Evolutionary conservation across 805 yeast species (phyloP).

Genomic region (Kazachstania kunashirensis): DNA sequence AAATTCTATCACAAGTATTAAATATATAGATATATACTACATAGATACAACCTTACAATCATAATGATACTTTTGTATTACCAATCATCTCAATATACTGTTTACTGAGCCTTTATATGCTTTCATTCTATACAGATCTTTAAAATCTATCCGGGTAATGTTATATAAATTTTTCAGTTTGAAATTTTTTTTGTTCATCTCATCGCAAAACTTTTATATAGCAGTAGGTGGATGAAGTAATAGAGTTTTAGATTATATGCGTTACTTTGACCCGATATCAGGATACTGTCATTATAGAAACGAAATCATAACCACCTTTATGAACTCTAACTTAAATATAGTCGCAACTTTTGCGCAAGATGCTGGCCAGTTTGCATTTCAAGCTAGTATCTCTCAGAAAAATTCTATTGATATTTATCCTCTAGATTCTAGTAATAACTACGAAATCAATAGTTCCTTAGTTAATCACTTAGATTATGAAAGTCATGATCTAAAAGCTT

Average conservation of each 20-base stretch:
- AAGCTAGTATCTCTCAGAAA: conserved; percentile 27
- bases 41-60: no score
- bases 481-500: conserved; percentile 20
- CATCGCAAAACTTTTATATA: conserved; percentile 5
- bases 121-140: no score
- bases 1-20: conserved; percentile 13
- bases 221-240: no score
- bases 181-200: background rate
- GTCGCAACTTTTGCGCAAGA: conserved; percentile 24
- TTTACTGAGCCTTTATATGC: no score
- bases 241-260: no score
- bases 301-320: no score
- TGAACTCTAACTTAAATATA: conserved; percentile 13
- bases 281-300: no score
- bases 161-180: background rate
- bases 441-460: conserved; percentile 23
- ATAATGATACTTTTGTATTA: no score
- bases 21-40: background rate
- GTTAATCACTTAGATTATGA: conserved; percentile 27
- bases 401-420: conserved; percentile 29
- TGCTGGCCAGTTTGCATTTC: conserved; percentile 27
- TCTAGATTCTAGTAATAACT: conserved; percentile 18
- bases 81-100: no score
- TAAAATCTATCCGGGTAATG: no score
- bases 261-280: no score